Conservation (phyloP, 148 eudicot genomes). For the Euryodendron excelsum region DNA sequence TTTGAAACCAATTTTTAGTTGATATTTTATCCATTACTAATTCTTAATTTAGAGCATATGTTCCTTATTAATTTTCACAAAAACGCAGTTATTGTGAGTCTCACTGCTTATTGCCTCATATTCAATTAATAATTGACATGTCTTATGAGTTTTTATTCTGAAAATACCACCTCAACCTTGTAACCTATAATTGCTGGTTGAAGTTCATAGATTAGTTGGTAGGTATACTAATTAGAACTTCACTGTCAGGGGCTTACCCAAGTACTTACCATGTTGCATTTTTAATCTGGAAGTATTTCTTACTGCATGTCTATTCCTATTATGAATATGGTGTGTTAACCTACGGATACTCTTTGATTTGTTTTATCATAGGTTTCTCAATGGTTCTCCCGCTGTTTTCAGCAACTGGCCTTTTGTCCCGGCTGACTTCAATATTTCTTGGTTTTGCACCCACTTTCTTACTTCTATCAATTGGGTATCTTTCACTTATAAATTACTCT, state of each 20-base stretch:
- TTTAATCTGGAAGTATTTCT: background rate
- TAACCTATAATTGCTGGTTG: background rate
- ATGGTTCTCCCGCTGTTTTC: slow-evolving; percentile 85
- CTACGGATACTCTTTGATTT: background rate
- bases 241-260: background rate
- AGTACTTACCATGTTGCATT: background rate
- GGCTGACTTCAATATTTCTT: slow-evolving; percentile 85
- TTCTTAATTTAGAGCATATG: too few species aligned
- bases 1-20: background rate
- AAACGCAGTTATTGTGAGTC: background rate
- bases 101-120: background rate
- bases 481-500: slow-evolving; percentile 22
- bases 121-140: background rate
- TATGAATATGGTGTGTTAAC: background rate
- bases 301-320: background rate
- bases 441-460: slow-evolving; percentile 97
- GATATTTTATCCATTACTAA: background rate
- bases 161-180: background rate
- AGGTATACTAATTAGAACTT: background rate
- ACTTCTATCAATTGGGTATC: slow-evolving; percentile 90
- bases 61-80: background rate
- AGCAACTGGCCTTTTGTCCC: slow-evolving; percentile 69
- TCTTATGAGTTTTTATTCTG: background rate
- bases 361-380: slow-evolving; percentile 54
- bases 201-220: background rate